These are phyloP conservation scores for Podila horticola DNA, from an alignment of 192 early-diverging fungal genomes.

Conservation along the genomic window DNA sequence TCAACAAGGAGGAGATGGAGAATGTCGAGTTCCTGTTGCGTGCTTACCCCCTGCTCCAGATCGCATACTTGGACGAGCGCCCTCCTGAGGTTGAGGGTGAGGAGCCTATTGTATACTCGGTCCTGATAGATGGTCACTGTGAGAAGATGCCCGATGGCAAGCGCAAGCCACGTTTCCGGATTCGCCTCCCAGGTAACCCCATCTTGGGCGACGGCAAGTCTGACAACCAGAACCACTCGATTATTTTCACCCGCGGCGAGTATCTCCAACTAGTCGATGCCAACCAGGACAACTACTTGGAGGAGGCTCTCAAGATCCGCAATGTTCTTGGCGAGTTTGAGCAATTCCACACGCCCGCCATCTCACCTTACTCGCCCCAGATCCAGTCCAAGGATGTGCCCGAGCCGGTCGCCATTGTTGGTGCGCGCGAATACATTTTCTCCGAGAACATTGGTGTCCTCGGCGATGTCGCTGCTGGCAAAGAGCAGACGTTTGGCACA, in stretches of 20 bases:
- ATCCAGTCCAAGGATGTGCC: constrained; percentile 58
- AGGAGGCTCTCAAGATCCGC: constrained; percentile 89
- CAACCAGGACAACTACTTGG: constrained; percentile 94
- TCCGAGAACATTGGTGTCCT: constrained; percentile 86
- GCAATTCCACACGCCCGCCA: constrained; percentile 68
- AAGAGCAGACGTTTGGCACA: constrained; percentile 89
- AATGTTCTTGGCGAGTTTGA: constrained; percentile 91
- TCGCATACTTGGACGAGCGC: constrained; percentile 82
- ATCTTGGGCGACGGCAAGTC: constrained; percentile 94
- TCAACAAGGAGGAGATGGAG: constrained; percentile 80
- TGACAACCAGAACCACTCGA: constrained; percentile 89
- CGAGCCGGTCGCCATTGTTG: constrained; percentile 87
- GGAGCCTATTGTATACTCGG: constrained; percentile 63
- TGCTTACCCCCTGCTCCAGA: constrained; percentile 82
- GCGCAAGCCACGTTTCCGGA: constrained; percentile 79
- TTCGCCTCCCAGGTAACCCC: constrained; percentile 84
- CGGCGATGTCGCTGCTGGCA: constrained; percentile 91
- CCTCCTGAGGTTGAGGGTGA: constrained; percentile 71
- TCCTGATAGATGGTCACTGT: constrained; percentile 84
- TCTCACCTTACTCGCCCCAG: constrained; percentile 77
- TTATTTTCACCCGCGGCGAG: constrained; percentile 89
- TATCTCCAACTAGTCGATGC: constrained; percentile 89
- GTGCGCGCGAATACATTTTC: constrained; percentile 88
- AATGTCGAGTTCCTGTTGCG: constrained; percentile 79
- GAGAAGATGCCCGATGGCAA: constrained; percentile 74